Evolutionary conservation across 140 eudicot genomes (phyloP).

Genomic region (Flaveria floridana): DNA sequence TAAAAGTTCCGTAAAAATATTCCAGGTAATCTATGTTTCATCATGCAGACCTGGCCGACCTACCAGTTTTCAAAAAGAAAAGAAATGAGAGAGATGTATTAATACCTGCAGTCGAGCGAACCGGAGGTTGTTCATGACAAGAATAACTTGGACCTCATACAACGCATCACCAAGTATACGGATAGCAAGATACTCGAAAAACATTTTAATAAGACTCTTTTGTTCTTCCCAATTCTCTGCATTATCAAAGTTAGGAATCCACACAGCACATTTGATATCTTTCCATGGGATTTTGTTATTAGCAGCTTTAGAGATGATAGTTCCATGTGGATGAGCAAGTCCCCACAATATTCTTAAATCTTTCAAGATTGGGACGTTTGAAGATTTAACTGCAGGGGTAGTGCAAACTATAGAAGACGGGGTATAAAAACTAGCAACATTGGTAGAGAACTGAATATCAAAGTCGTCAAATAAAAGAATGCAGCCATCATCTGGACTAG

Average conservation of each 20-base stretch:
- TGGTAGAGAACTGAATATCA: constrained; percentile 52
- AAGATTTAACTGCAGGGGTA: constrained; percentile 34
- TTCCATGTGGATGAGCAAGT: constrained; percentile 54
- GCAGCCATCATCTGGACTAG: constrained; percentile 51
- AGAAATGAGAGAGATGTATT: background rate
- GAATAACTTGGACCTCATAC: constrained; percentile 48
- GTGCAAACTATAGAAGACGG: constrained; percentile 62
- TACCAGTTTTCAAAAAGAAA: background rate
- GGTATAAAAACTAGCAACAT: constrained; percentile 46
- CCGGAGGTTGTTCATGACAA: constrained; percentile 77
- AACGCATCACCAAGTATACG: constrained; percentile 66
- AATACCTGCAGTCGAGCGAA: constrained; percentile 90
- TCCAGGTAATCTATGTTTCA: background rate
- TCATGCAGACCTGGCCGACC: background rate
- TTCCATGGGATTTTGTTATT: constrained; percentile 60
- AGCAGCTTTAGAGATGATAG: constrained; percentile 44
- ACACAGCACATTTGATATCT: constrained; percentile 52
- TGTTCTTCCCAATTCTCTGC: constrained; percentile 52
- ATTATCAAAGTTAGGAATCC: constrained; percentile 67
- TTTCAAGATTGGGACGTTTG: constrained; percentile 30
- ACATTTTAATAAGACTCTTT: constrained; percentile 43
- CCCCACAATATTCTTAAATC: constrained; percentile 49
- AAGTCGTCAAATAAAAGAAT: constrained; percentile 64
- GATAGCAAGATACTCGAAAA: constrained; percentile 64
- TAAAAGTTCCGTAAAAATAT: background rate